A percentile compares a stretch with the other conserved stretches of the same genome.
phyloP scores from a whole-genome alignment of 2,329 filamentous ascomycete species.

The Emergomyces orientalis region DNA sequence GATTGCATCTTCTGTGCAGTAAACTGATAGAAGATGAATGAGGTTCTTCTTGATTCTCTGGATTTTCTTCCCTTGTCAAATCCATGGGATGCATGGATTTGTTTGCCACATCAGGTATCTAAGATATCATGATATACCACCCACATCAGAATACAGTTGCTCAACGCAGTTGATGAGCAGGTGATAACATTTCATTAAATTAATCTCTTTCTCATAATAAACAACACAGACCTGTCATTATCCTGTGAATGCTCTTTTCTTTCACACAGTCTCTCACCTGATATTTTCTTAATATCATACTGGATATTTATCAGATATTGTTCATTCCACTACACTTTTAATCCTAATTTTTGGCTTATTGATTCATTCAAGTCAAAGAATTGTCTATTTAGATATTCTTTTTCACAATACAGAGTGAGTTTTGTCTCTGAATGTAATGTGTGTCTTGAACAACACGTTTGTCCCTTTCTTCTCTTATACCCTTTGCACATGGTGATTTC shows the following conservation, averaged over 20 bases:
- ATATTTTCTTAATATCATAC: background rate
- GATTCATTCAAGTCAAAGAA: background rate
- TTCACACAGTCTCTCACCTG: background rate
- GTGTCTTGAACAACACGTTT: background rate
- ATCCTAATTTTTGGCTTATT: background rate
- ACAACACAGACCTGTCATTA: background rate
- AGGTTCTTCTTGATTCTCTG: background rate
- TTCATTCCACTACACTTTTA: background rate
- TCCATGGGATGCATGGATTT: background rate
- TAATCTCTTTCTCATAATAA: background rate
- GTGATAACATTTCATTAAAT: background rate
- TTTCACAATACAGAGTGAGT: background rate
- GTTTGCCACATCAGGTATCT: background rate
- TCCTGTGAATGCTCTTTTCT: background rate
- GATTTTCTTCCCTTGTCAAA: background rate
- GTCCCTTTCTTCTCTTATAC: too few species aligned
- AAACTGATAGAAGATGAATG: background rate
- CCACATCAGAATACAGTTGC: background rate
- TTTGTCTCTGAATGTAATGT: background rate
- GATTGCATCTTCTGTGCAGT: background rate
- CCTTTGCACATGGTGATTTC: background rate
- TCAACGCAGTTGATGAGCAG: background rate
- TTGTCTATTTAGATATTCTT: background rate
- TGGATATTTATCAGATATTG: background rate
- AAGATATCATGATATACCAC: background rate